Percentiles rank a stretch among this genome's conserved stretches.
Evolutionary conservation across 176 grass and related monocot species (phyloP).

Genomic region (Cenchrus fungigraminus): DNA sequence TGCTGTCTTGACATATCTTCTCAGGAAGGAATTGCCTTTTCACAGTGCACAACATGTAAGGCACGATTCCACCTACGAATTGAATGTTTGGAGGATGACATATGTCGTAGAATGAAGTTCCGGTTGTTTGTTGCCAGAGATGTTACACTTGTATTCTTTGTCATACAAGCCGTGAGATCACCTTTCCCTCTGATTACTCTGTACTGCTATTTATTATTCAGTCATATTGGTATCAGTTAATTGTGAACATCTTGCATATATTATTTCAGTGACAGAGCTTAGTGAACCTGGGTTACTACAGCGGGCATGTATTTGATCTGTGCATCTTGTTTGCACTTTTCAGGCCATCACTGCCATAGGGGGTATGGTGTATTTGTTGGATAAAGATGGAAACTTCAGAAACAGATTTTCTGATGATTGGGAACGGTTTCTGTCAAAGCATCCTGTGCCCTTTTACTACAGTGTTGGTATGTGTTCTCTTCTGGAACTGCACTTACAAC

Average conservation of each 20-base stretch:
- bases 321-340: constrained; percentile 8
- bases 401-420: constrained; percentile 80
- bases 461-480: constrained; percentile 60
- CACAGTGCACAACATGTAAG: constrained; percentile 89
- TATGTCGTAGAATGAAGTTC: constrained; percentile 81
- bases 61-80: constrained; percentile 76
- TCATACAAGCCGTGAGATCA: constrained; percentile 75
- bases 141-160: constrained; percentile 70
- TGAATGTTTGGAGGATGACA: constrained; percentile 59
- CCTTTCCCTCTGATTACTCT: constrained; percentile 12
- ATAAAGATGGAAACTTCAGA: constrained; percentile 77
- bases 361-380: constrained; percentile 70
- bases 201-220: constrained; percentile 13
- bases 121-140: constrained; percentile 83
- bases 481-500: neutral
- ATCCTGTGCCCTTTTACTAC: constrained; percentile 89
- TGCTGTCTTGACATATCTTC: constrained; percentile 29
- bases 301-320: neutral
- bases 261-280: neutral
- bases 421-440: constrained; percentile 80
- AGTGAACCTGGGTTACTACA: neutral
- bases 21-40: constrained; percentile 84
- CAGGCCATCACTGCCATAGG: constrained; percentile 71
- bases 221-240: neutral
- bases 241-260: neutral